phyloP scores from a whole-genome alignment of 2,329 filamentous ascomycete genomes.

The Ciborinia camelliae region DNA sequence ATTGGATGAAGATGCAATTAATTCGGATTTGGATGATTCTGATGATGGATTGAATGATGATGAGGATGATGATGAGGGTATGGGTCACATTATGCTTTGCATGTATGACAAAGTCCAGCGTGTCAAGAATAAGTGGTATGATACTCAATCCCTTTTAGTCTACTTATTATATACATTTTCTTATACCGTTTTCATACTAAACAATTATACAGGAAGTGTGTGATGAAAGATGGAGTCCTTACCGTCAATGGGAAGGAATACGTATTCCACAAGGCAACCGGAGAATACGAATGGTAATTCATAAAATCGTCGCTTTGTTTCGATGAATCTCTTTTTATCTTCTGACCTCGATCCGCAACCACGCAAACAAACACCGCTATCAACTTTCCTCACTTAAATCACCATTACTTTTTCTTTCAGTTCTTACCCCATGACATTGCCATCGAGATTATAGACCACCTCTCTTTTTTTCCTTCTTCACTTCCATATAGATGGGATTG shows the following conservation, averaged over 20 bases:
- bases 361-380: background rate
- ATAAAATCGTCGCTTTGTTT: background rate
- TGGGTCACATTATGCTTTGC: slow-evolving; percentile 92
- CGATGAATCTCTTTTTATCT: background rate
- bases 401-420: background rate
- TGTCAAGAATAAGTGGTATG: slow-evolving; percentile 95
- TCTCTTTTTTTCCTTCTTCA: background rate
- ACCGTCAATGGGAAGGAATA: slow-evolving; percentile 94
- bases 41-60: slow-evolving; percentile 83
- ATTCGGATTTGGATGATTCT: slow-evolving; percentile 93
- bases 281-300: slow-evolving; percentile 92
- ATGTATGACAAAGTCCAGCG: slow-evolving; percentile 99
- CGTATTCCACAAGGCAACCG: slow-evolving; percentile 95
- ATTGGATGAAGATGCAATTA: slow-evolving; percentile 91
- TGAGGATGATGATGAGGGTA: slow-evolving; percentile 80
- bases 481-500: slow-evolving; percentile 8
- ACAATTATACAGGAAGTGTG: slow-evolving; percentile 73
- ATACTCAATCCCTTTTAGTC: slow-evolving; percentile 20
- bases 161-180: background rate
- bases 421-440: background rate
- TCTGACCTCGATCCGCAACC: background rate
- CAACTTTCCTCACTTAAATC: background rate
- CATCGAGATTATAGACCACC: background rate
- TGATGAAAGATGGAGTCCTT: slow-evolving; percentile 91
- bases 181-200: slow-evolving; percentile 3